Conservation (phyloP, 805 yeast species). For the Ogataea paraovalis region DNA sequence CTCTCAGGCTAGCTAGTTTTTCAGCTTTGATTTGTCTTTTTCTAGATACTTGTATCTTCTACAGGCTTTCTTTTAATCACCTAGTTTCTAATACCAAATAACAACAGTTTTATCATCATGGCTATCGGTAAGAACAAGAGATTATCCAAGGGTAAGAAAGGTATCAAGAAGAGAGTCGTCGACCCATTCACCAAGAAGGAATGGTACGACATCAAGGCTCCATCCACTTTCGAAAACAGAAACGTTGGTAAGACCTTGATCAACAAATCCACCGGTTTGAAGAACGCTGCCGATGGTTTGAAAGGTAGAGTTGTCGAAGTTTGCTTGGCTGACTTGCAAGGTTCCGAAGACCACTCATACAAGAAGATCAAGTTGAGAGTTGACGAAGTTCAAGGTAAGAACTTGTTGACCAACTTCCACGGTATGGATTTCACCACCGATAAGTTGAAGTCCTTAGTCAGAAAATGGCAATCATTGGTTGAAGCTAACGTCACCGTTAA, state of each 20-base stretch:
- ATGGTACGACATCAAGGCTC: conserved; percentile 98
- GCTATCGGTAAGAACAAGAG: conserved; percentile 70
- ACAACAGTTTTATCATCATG: conserved; percentile 35
- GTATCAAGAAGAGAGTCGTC: conserved; percentile 97
- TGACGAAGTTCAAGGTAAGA: conserved; percentile 98
- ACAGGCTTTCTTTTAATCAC: too few relatives aligned
- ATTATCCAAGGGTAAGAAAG: conserved; percentile 88
- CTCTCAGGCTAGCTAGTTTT: neutral
- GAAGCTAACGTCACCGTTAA: conserved; percentile 98
- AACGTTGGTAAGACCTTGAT: conserved; percentile 98
- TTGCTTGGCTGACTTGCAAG: conserved; percentile 95
- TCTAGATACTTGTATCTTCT: too few relatives aligned
- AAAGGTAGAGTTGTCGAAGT: conserved; percentile 98
- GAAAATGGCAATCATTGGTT: conserved; percentile 98
- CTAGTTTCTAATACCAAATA: conserved; percentile 4
- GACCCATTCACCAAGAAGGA: conserved; percentile 99
- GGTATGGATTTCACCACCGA: conserved; percentile 98
- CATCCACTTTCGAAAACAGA: conserved; percentile 97
- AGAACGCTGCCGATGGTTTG: conserved; percentile 96
- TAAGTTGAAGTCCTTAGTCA: conserved; percentile 94
- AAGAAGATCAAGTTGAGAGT: conserved; percentile 97
- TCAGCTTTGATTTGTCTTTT: neutral
- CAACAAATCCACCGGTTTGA: conserved; percentile 97
- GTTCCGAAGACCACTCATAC: conserved; percentile 97
- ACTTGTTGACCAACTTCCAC: conserved; percentile 98